Evolutionary conservation across 768 basidiomycete species (phyloP), one percentile per base, ranked within the genome.

Genomic region (Tulasnella sp.): DNA sequence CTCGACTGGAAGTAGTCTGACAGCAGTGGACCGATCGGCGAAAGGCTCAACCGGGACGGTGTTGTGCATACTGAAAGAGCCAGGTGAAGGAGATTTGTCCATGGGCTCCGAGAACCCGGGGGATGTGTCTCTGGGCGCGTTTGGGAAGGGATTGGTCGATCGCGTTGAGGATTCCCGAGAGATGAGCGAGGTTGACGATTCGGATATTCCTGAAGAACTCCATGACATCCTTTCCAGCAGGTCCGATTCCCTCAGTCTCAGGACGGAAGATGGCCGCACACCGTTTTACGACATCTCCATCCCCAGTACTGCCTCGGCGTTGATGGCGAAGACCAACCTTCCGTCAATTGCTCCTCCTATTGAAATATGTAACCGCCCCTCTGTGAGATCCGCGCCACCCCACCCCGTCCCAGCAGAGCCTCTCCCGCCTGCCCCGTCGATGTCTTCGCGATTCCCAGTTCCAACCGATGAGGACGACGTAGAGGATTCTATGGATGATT

Each of bases 131-230:
- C 52, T 54, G 17, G 37, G 12, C 11, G 36, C 52, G 12, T 40
- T 54, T 17, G 55, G 29, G 11, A 14, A 23, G 41, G 19, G n/a
- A 21, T 6, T 27, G 29, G 4, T 23, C 5, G 41, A 19, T 7
- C 14, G 21, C 19, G 36, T 25, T 23, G 34, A 36, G 14, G 52
- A 27, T 23, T 6, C 41, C 6, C 6, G 27, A 17, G 36, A 12
- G 6, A 15, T 35, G 1, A 25, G 25, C 21, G 52, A 54, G 14
- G 55, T 25, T 19, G 82, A 77, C 0, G 81, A 86, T 65, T 84
- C 81, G 1, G 85, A 90, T 63, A 84, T 88, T n/a, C 85, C 87
- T 1, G 77, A 84, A 39, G 87, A 89, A 67, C 66, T 89, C 55
- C 79, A 81, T 61, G 72, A 73, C 21, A 79, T 89, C 45, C 67